phyloP scores from a whole-genome alignment of 164 flowering plant genomes.

The Hamamelis virginiana region DNA sequence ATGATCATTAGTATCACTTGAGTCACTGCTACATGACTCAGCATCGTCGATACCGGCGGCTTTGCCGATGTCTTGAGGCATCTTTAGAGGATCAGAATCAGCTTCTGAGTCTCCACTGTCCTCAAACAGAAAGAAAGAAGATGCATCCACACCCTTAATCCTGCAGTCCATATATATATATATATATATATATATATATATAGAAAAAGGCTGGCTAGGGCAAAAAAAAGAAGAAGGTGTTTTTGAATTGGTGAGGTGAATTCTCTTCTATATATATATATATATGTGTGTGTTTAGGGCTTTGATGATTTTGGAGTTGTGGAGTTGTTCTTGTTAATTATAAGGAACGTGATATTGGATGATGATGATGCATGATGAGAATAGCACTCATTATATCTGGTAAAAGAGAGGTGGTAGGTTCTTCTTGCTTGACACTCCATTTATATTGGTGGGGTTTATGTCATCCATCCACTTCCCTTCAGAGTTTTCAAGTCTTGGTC shows the following conservation, averaged over 20 bases:
- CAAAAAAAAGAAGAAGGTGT: no score
- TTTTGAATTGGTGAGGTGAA: no score
- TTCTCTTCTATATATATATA: no score
- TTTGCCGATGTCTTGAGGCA: not conserved
- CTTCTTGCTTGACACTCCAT: conserved; percentile 12
- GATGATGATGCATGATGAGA: no score
- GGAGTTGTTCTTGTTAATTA: not conserved
- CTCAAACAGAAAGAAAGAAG: conserved; percentile 18
- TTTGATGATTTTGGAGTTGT: no score
- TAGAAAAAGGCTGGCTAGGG: no score
- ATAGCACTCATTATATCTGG: no score
- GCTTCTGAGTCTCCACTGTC: conserved; percentile 26
- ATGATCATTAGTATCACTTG: not conserved
- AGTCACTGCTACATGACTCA: conserved; percentile 20
- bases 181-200: no score
- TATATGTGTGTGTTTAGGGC: no score
- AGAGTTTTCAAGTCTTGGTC: not conserved
- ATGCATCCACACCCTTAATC: conserved; percentile 8
- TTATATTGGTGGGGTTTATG: conserved; percentile 18
- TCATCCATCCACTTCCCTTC: conserved; percentile 13
- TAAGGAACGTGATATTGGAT: no score
- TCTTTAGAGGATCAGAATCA: not conserved
- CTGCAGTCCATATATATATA: conserved; percentile 5
- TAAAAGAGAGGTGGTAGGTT: conserved; percentile 12
- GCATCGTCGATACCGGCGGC: conserved; percentile 15